phyloP scores from a whole-genome alignment of 2,329 filamentous ascomycete species.

The Blumeriella jaapii region DNA sequence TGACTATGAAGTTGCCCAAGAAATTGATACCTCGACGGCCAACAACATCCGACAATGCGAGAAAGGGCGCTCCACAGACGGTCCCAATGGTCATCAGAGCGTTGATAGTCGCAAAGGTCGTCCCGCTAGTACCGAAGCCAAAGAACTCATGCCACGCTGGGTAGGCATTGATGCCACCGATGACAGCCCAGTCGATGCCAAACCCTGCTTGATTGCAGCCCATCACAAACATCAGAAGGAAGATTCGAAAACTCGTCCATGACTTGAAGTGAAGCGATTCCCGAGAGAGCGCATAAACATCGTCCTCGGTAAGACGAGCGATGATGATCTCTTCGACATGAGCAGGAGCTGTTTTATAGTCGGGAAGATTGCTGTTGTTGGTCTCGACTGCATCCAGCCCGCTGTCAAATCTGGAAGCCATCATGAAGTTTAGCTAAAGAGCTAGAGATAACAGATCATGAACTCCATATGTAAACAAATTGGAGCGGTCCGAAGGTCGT shows the following conservation, averaged over 20 bases:
- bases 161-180: slow-evolving; percentile 20
- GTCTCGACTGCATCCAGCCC: slow-evolving; percentile 4
- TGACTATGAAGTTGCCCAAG: slow-evolving; percentile 34
- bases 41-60: slow-evolving; percentile 38
- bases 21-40: slow-evolving; percentile 40
- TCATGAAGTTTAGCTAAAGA: slow-evolving; percentile 2
- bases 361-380: slow-evolving; percentile 20
- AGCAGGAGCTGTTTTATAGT: slow-evolving; percentile 26
- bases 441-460: background rate
- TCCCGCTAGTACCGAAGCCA: slow-evolving; percentile 31
- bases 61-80: slow-evolving; percentile 37
- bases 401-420: background rate
- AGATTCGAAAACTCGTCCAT: slow-evolving; percentile 31
- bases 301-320: slow-evolving; percentile 35
- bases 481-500: too few species aligned
- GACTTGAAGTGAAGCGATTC: slow-evolving; percentile 33
- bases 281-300: slow-evolving; percentile 31
- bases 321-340: slow-evolving; percentile 35
- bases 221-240: slow-evolving; percentile 34
- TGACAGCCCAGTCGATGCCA: slow-evolving; percentile 38
- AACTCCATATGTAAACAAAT: too few species aligned
- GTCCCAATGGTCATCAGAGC: slow-evolving; percentile 37
- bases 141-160: slow-evolving; percentile 33
- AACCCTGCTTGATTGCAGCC: slow-evolving; percentile 32
- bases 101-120: slow-evolving; percentile 30